Conservation (phyloP, 2,329 filamentous ascomycete genomes). For the Penicillium vulpinum region DNA sequence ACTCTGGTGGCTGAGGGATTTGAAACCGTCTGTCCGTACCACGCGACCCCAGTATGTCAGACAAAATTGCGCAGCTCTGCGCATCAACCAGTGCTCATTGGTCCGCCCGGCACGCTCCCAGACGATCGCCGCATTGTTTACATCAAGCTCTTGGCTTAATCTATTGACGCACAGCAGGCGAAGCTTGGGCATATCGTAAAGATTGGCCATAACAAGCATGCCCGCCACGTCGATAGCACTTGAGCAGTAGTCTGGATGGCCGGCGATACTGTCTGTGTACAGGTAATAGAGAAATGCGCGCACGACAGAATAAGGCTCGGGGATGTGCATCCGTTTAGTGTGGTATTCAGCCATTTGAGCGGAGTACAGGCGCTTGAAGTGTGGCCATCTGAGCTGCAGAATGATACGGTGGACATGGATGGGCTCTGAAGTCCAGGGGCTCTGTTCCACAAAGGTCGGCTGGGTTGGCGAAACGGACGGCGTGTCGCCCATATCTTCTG, state of each 20-base stretch:
- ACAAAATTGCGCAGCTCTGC: constrained; percentile 82
- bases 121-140: constrained; percentile 90
- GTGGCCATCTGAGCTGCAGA: constrained; percentile 91
- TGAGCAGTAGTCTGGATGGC: constrained; percentile 60
- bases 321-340: constrained; percentile 95
- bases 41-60: constrained; percentile 93
- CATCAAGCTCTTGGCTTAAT: constrained; percentile 84
- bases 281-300: constrained; percentile 94
- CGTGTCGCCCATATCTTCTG: constrained; percentile 56
- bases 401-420: constrained; percentile 97
- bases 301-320: constrained; percentile 91
- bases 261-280: constrained; percentile 85
- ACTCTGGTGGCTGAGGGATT: constrained; percentile 72
- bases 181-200: constrained; percentile 94
- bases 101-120: constrained; percentile 93
- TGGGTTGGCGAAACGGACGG: constrained; percentile 28
- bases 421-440: constrained; percentile 65
- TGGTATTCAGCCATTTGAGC: constrained; percentile 98
- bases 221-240: constrained; percentile 83
- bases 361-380: constrained; percentile 88
- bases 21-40: constrained; percentile 84
- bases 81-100: constrained; percentile 89
- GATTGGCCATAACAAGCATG: constrained; percentile 94
- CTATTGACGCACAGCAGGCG: constrained; percentile 88
- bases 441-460: constrained; percentile 36